A percentile compares a stretch with the other conserved stretches of the same genome.
Conservation (phyloP, 2,329 filamentous ascomycete species). For the Cladosporium halotolerans region DNA sequence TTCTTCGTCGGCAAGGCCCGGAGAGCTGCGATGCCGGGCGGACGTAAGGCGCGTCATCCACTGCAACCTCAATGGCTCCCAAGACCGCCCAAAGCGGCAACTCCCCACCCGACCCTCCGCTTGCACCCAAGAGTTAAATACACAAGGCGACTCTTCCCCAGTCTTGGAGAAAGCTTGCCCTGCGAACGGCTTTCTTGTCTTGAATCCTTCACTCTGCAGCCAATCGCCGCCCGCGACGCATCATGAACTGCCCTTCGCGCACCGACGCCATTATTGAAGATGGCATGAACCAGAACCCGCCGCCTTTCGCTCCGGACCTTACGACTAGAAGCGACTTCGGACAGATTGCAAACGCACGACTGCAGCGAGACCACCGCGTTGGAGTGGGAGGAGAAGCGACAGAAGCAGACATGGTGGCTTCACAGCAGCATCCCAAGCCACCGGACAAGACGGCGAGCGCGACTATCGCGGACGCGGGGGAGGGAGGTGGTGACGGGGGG, state of each 20-base stretch:
- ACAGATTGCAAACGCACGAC: slow-evolving; percentile 52
- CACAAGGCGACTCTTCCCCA: slow-evolving; percentile 3
- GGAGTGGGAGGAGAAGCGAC: slow-evolving; percentile 20
- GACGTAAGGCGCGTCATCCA: slow-evolving; percentile 2
- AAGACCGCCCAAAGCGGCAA: neutral
- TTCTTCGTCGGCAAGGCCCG: slow-evolving; percentile 1
- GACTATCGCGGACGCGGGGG: slow-evolving; percentile 7
- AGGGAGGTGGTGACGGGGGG: slow-evolving; percentile 16
- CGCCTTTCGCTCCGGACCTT: slow-evolving; percentile 50
- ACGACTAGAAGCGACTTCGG: slow-evolving; percentile 59
- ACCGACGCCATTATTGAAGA: slow-evolving; percentile 49
- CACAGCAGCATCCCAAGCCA: neutral
- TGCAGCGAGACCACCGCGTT: slow-evolving; percentile 41
- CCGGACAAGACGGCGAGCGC: neutral
- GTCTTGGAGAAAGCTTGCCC: slow-evolving; percentile 11
- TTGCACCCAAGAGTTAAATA: neutral
- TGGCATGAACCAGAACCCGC: slow-evolving; percentile 58
- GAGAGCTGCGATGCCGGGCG: neutral
- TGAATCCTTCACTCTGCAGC: neutral
- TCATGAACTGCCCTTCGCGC: slow-evolving; percentile 61
- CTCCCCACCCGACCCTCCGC: neutral
- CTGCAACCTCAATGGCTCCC: neutral
- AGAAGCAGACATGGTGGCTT: slow-evolving; percentile 6
- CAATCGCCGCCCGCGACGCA: neutral
- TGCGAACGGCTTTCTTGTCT: slow-evolving; percentile 1